phyloP scores from a whole-genome alignment of 1,284 basidiomycete genomes.

The Sphaerobolus stellatus region DNA sequence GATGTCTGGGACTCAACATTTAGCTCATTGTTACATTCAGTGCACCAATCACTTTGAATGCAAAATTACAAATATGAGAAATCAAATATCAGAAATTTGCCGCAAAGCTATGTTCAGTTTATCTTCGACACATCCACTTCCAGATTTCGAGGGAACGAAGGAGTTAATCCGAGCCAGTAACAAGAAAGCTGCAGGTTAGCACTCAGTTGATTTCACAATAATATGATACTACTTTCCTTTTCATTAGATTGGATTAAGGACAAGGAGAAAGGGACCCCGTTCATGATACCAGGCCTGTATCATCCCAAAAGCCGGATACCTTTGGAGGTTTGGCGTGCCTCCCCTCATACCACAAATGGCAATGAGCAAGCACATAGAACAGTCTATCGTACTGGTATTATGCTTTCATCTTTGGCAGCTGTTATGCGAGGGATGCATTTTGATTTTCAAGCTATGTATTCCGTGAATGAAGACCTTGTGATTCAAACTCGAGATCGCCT shows the following conservation, averaged over 20 bases:
- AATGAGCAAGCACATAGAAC: constrained; percentile 27
- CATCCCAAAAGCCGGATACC: constrained; percentile 25
- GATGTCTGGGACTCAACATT: neutral
- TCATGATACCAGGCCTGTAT: constrained; percentile 24
- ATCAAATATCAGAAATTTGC: neutral
- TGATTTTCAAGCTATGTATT: constrained; percentile 14
- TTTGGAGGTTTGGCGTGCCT: constrained; percentile 23
- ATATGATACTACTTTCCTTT: neutral
- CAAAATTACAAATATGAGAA: neutral
- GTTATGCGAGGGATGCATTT: constrained; percentile 25
- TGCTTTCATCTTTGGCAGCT: constrained; percentile 24
- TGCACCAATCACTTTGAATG: constrained; percentile 12
- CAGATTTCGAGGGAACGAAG: constrained; percentile 20
- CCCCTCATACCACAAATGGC: constrained; percentile 23
- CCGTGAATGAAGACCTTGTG: neutral
- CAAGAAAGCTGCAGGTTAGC: constrained; percentile 17
- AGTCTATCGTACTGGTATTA: constrained; percentile 22
- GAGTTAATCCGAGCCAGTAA: constrained; percentile 18
- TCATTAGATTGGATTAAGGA: constrained; percentile 26
- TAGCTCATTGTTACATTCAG: constrained; percentile 12
- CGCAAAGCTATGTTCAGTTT: constrained; percentile 21
- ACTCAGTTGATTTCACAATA: neutral
- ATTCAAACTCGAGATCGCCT: neutral
- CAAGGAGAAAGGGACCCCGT: constrained; percentile 17
- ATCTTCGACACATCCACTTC: constrained; percentile 18